phyloP scores from a whole-genome alignment of 106 monocot genomes.

The Apostasia shenzhenica region DNA sequence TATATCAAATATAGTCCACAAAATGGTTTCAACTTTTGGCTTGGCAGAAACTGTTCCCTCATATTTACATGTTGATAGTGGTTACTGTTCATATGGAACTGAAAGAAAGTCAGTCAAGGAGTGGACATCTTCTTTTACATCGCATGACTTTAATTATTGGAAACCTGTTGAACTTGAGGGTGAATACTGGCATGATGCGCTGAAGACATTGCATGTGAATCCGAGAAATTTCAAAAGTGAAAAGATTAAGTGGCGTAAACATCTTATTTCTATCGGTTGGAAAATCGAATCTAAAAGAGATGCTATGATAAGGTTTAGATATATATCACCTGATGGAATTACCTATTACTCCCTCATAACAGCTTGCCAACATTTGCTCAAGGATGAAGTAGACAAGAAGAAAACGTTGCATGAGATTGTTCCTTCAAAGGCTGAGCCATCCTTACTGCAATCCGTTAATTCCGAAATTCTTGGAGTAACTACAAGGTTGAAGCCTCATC shows the following conservation, averaged over 20 bases:
- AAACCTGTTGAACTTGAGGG: constrained; percentile 18
- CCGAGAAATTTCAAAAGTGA: neutral
- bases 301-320: constrained; percentile 11
- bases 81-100: no score
- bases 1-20: no score
- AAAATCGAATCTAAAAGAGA: constrained; percentile 25
- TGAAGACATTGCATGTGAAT: constrained; percentile 1
- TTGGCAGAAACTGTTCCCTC: no score
- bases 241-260: constrained; percentile 16
- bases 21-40: no score
- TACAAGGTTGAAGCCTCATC: neutral
- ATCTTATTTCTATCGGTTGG: constrained; percentile 42
- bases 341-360: constrained; percentile 12
- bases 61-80: no score
- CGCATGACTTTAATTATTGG: constrained; percentile 14
- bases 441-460: neutral
- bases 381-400: neutral
- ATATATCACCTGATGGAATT: constrained; percentile 20
- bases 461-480: neutral
- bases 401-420: neutral
- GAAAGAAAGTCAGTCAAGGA: no score
- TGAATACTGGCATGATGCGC: constrained; percentile 24
- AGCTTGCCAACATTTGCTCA: constrained; percentile 4
- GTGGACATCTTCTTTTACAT: no score
- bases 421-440: neutral